Base-by-base conservation (phyloP, 257 asterid species). In the Dorcoceras hygrometricum region DNA sequence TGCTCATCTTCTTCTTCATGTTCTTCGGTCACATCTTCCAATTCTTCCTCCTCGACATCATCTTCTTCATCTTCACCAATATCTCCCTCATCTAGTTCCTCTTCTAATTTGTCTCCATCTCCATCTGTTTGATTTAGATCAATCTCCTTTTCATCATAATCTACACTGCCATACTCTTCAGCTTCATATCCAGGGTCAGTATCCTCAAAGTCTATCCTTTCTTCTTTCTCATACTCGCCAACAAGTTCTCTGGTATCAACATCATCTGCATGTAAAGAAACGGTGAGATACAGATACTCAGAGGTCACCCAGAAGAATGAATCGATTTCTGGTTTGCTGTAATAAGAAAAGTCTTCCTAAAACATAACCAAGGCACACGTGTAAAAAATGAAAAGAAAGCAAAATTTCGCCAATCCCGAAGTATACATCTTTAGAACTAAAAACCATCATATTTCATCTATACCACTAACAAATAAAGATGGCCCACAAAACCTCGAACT, bases 111-210 rank as follows among this genome's bases (percentile, higher is more conserved):
- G 60, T 82, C 88, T 25, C 73, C 82, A 68, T 82, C 88, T 25
- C 73, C 82, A 68, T 77, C 89, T 71, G 87, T 94, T 11, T 59
- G 82, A 80, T 84, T 96, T 56, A 79, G 89, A 71, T 83, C 97
- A 68, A 76, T 79, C 79, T 85, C 99, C 81, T 83, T 93, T 76
- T 93, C 99, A 75, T 87, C 97, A 72, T 88, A 93, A 75, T 88
- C 94, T 32, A 78, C 95, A 70, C 79, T 86, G 71, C 74, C 87
- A 73, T 86, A 84, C 72, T 93, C 99, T 73, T 94, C 99, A 53
- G 92, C 89, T 61, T 94, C 99, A 76, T 84, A 94, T 73, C 87
- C 99, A 54, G 99, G 95, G 8, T 94, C 97, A 77, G 90, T 88
- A 79, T 91, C 96, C 79, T 87, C 99, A 85, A 94, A 86, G 77